A percentile compares a stretch with the other conserved stretches of the same genome.
phyloP scores from a whole-genome alignment of 2,329 filamentous ascomycete genomes.

The Pseudofabraea citricarpa region DNA sequence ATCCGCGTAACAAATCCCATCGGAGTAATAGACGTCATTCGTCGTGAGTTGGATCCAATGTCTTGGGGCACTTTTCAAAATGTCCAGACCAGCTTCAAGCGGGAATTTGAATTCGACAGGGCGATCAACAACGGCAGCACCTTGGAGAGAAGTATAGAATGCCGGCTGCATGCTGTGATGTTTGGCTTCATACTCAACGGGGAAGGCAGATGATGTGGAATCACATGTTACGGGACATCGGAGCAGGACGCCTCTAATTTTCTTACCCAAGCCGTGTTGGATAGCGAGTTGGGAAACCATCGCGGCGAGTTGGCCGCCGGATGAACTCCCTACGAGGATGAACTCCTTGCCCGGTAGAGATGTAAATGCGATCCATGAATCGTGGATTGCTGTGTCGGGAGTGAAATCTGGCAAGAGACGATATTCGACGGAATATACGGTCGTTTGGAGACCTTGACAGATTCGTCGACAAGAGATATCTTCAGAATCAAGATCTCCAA shows the following conservation, averaged over 20 bases:
- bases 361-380: conserved; percentile 35
- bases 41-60: conserved; percentile 46
- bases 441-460: conserved; percentile 24
- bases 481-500: conserved; percentile 45
- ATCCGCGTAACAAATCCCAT: conserved; percentile 45
- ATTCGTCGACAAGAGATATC: conserved; percentile 42
- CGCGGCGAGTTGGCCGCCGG: conserved; percentile 43
- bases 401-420: conserved; percentile 37
- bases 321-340: conserved; percentile 41
- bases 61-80: too few species aligned
- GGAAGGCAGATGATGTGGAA: conserved; percentile 33
- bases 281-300: conserved; percentile 33
- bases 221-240: conserved; percentile 44
- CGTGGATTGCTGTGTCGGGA: conserved; percentile 35
- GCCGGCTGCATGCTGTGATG: conserved; percentile 35
- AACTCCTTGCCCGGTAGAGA: conserved; percentile 14
- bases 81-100: conserved; percentile 33
- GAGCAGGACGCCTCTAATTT: conserved; percentile 37
- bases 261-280: conserved; percentile 8
- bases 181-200: conserved; percentile 26
- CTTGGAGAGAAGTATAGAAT: conserved; percentile 32
- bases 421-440: conserved; percentile 42
- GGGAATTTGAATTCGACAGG: conserved; percentile 34
- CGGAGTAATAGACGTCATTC: conserved; percentile 47
- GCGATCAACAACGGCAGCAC: conserved; percentile 31